These are phyloP conservation scores for Hibiscus tridactylites DNA, from an alignment of 345 rosid genomes.

Conservation along the genomic window DNA sequence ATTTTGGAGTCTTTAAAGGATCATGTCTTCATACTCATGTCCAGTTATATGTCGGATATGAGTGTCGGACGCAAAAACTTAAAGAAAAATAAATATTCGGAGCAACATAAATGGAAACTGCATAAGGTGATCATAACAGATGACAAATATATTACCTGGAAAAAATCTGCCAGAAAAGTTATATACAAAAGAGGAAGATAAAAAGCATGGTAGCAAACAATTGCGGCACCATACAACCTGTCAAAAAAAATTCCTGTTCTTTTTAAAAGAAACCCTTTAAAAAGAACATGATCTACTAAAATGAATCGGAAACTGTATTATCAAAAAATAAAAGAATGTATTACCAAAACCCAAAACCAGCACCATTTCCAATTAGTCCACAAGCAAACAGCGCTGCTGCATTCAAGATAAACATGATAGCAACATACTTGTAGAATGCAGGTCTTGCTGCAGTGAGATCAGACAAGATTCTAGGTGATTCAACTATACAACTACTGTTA, in stretches of 20 bases:
- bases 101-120: too few species aligned
- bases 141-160: conserved; percentile 42
- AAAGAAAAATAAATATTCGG: too few species aligned
- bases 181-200: conserved; percentile 75
- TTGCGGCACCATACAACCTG: conserved; percentile 71
- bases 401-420: conserved; percentile 56
- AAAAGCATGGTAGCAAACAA: conserved; percentile 67
- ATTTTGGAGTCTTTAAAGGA: too few species aligned
- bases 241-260: not conserved
- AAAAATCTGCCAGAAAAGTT: conserved; percentile 84
- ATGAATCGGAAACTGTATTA: not conserved
- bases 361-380: conserved; percentile 49
- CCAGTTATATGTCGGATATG: too few species aligned
- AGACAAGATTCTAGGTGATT: conserved; percentile 8
- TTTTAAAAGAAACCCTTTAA: not conserved
- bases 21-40: too few species aligned
- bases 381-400: conserved; percentile 59
- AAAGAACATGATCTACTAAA: not conserved
- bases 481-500: not conserved
- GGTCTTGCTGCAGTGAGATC: conserved; percentile 62
- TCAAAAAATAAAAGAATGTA: not conserved
- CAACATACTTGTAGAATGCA: conserved; percentile 69
- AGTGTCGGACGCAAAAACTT: too few species aligned
- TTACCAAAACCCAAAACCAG: conserved; percentile 77
- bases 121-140: too few species aligned